Base-by-base conservation (phyloP, 2,329 filamentous ascomycete species). In the Fusarium metavorans region DNA sequence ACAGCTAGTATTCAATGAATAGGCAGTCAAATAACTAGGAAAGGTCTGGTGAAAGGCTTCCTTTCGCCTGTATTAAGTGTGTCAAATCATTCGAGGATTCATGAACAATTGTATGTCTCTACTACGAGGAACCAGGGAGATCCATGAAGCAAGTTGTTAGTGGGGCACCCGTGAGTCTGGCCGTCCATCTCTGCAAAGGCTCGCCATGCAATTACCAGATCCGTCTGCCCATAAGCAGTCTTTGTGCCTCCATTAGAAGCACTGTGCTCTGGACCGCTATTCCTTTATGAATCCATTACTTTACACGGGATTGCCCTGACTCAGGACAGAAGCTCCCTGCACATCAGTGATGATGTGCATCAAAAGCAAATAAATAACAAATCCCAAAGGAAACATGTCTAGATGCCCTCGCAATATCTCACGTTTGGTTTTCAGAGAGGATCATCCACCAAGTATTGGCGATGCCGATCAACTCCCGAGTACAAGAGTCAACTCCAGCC, bases 401-500 rank as follows among this genome's bases (percentile, higher is more conserved):
- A 14, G 11, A 2, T 27, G 4, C 18, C 14, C 48, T 32, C 27
- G 4, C 4, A 20, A 32, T 52, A 18, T n/a, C 18, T 30, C 27
- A 13, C 48, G 32, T 27, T 16, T 2, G n/a, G 16, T n/a, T 27
- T 32, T 18, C n/a, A 32, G 18, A 52, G 48, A n/a, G 16, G 48
- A 3, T 3, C 3, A 32, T 32, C 9, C 48, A 54, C 20, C 48
- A 54, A 54, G 48, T 54, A 54, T 54, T 54, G 27, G 48, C 27
- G 48, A 54, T 30, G 48, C 27, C 27, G 48, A 54, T 32, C 48
- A 54, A 20, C 48, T 54, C 48, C 48, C 27, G 27, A 54, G 48
- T 27, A 32, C 48, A 54, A 54, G 48, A 32, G 48, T 54, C 27
- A 54, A 54, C 48, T 54, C 48, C 20, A 54, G 6, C 48, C 48